phyloP scores from a whole-genome alignment of 2,329 filamentous ascomycete genomes.

The Zasmidium angulare region DNA sequence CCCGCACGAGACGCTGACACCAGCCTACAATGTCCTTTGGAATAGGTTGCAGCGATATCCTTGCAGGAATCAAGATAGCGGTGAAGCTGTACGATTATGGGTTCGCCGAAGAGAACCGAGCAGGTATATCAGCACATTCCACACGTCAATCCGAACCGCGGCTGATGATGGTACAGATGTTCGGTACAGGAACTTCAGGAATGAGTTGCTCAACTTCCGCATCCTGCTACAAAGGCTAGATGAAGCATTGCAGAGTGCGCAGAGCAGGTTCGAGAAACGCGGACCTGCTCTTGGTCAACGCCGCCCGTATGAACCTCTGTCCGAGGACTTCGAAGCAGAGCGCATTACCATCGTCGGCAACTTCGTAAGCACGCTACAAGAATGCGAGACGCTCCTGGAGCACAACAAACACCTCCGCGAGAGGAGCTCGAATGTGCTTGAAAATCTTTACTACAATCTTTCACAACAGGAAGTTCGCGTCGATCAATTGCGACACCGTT shows the following conservation, averaged over 20 bases:
- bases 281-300: conserved; percentile 7
- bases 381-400: conserved; percentile 23
- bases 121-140: conserved; percentile 7
- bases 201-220: conserved; percentile 23
- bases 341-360: conserved; percentile 22
- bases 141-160: not conserved
- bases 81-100: conserved; percentile 20
- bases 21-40: conserved; percentile 4
- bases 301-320: conserved; percentile 13
- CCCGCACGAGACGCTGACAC: too few relatives aligned
- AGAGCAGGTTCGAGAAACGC: conserved; percentile 12
- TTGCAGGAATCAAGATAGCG: conserved; percentile 18
- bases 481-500: conserved; percentile 20
- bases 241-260: conserved; percentile 16
- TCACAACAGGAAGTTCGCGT: conserved; percentile 17
- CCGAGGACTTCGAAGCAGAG: conserved; percentile 20
- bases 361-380: conserved; percentile 21
- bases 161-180: conserved; percentile 9
- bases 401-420: conserved; percentile 19
- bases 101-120: conserved; percentile 21
- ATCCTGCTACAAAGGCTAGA: conserved; percentile 17
- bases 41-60: conserved; percentile 17
- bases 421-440: conserved; percentile 16
- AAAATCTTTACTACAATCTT: conserved; percentile 21
- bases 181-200: conserved; percentile 22